Evolutionary conservation across 192 early-diverging fungal species (phyloP), one percentile per base, ranked within the genome.

Genomic region (Dimargaris verticillata): DNA sequence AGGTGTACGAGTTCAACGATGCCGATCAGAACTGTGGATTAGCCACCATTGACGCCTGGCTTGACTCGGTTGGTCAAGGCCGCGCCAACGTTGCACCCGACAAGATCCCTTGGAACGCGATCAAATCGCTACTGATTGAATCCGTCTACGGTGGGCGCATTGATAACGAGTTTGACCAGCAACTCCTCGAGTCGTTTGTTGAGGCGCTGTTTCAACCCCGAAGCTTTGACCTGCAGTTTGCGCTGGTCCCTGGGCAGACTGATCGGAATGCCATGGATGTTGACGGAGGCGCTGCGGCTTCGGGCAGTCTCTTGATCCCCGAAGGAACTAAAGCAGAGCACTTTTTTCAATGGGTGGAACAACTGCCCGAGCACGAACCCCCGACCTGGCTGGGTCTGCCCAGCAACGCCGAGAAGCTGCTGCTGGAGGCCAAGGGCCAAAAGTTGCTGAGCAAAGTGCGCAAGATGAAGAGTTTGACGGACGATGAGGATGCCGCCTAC

Each of bases 331-430:
- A 76, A 61, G 72, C 87, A 49, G 84, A 85, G 4, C 84, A 95
- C 61, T 92, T 98, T 73, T 53, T 92, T 62, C 73, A 79, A 24
- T 99, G 97, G 97, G 89, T 92, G 41, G 73, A 78, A 29, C 77
- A 76, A 44, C 65, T 98, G 61, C 91, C 92, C 1, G 93, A 94
- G 41, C 78, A 82, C 63, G 88, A 98, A 71, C 93, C 97, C 24
- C 96, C 96, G 17, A 83, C 88, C 6, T 99, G 97, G 97, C 76
- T 99, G 43, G 92, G 97, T 11, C 78, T 99, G 53, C 94, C 94
- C 24, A 64, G 78, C 6, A 93, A 92, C 64, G 93, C 97, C 15
- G 97, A 99, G 70, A 85, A 80, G 53, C 82, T 97, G 46, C 74
- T 97, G 38, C 79, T 91, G 61, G 83, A 85, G 25, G 75, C 78